Evolutionary conservation across 331 rosid genomes (phyloP).

Genomic region (Arachis monticola): DNA sequence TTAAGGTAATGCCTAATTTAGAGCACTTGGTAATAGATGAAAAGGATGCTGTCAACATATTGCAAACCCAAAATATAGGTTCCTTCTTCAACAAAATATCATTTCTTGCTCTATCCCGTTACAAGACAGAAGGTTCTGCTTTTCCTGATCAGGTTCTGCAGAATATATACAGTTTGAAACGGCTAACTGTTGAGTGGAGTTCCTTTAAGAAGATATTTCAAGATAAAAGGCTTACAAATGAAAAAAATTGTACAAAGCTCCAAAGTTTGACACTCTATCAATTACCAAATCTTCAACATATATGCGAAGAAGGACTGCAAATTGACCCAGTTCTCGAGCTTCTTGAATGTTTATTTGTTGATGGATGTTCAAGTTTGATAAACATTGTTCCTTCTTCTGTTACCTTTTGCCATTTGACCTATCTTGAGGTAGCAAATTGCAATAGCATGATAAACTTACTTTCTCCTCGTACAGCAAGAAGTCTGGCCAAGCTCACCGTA

Average conservation of each 20-base stretch:
- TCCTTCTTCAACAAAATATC: not conserved
- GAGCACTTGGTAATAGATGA: not conserved
- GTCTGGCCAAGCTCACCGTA: not conserved
- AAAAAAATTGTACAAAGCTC: not conserved
- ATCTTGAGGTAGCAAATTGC: not conserved
- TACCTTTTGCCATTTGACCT: not conserved
- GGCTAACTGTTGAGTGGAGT: not conserved
- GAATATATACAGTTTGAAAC: not conserved
- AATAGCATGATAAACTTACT: not conserved
- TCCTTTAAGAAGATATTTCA: not conserved
- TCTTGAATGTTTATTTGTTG: too few relatives aligned
- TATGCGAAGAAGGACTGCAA: not conserved
- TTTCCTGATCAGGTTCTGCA: constrained; percentile 23
- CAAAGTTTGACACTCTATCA: not conserved
- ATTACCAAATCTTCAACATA: constrained; percentile 2
- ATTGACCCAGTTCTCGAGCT: too few relatives aligned
- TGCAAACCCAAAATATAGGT: not conserved
- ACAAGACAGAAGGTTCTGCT: not conserved
- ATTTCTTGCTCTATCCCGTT: rapidly evolving
- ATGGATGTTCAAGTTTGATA: too few relatives aligned
- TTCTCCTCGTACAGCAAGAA: not conserved
- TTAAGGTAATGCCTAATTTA: constrained; percentile 35
- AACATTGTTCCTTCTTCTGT: too few relatives aligned
- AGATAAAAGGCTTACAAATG: not conserved
- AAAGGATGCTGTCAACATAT: not conserved